Percentiles rank a stretch among this genome's conserved stretches.
Conservation (phyloP, 805 yeast genomes). For the Diddensiella santjacobensis region DNA sequence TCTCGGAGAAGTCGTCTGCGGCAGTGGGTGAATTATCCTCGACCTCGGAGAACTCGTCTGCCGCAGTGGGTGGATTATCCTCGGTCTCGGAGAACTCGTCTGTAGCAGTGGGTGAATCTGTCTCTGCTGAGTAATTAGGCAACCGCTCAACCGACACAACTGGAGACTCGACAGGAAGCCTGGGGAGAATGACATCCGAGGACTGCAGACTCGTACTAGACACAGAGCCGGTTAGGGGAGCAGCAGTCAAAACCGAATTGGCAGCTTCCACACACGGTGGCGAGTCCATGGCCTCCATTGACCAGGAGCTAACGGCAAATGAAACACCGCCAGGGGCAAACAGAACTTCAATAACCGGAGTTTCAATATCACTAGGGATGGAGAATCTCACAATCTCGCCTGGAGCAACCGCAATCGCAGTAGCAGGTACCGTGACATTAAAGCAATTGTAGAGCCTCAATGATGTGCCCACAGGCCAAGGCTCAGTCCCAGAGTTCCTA, state of each 20-base stretch:
- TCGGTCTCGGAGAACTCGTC: not conserved
- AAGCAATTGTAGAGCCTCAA: conserved; percentile 1
- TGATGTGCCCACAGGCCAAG: conserved; percentile 17
- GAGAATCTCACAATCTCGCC: not conserved
- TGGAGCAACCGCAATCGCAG: not conserved
- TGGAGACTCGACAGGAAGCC: conserved; percentile 12
- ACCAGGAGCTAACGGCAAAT: not conserved
- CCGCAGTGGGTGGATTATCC: too few relatives aligned
- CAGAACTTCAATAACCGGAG: not conserved
- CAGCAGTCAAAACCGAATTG: not conserved
- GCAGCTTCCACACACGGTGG: not conserved
- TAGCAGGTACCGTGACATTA: not conserved
- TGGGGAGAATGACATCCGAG: conserved; percentile 13
- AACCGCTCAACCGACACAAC: not conserved
- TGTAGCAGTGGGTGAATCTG: conserved; percentile 1
- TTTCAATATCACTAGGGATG: not conserved
- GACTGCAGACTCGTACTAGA: not conserved
- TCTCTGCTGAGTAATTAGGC: conserved; percentile 1
- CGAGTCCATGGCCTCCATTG: not conserved
- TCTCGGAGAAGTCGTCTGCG: too few relatives aligned
- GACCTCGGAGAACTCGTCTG: not conserved
- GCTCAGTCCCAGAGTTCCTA: conserved; percentile 16
- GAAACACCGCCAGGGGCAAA: not conserved
- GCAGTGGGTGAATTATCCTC: too few relatives aligned
- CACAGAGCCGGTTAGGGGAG: not conserved